Conservation (phyloP, 495 filamentous ascomycete species). For the Podospora pseudopauciseta region DNA sequence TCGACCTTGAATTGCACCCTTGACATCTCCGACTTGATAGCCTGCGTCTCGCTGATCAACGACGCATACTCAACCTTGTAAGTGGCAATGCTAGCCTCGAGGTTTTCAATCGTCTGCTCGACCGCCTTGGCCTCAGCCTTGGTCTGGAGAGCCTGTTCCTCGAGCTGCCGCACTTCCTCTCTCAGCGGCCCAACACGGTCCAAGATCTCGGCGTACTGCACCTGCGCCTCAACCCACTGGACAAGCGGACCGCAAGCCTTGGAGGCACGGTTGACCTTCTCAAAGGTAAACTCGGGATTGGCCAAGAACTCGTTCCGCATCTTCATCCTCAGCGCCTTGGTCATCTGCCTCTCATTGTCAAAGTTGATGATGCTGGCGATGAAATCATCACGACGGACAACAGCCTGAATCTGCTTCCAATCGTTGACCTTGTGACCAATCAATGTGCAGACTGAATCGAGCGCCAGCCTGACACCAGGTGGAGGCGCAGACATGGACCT, state of each 20-base stretch:
- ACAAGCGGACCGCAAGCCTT: slow-evolving; percentile 96
- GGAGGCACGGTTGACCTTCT: slow-evolving; percentile 89
- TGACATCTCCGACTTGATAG: slow-evolving; percentile 95
- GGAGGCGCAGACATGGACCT: slow-evolving; percentile 93
- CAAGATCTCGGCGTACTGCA: slow-evolving; percentile 94
- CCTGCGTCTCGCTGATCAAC: slow-evolving; percentile 93
- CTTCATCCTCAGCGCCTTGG: slow-evolving; percentile 67
- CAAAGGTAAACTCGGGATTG: slow-evolving; percentile 91
- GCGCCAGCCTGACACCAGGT: slow-evolving; percentile 79
- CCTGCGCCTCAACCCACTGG: slow-evolving; percentile 96
- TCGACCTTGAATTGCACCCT: slow-evolving; percentile 97
- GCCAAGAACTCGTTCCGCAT: slow-evolving; percentile 93
- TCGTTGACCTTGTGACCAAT: slow-evolving; percentile 84
- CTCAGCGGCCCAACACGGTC: slow-evolving; percentile 91
- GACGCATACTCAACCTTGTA: slow-evolving; percentile 97
- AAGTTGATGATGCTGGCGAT: slow-evolving; percentile 97
- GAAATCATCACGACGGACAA: slow-evolving; percentile 90
- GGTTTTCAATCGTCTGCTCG: slow-evolving; percentile 72
- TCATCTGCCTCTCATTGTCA: slow-evolving; percentile 96
- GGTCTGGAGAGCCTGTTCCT: slow-evolving; percentile 85
- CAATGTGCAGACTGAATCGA: slow-evolving; percentile 92
- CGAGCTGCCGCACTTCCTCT: slow-evolving; percentile 82
- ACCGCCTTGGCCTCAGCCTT: slow-evolving; percentile 92
- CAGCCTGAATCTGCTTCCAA: slow-evolving; percentile 85
- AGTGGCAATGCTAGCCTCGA: slow-evolving; percentile 88